Evolutionary conservation across 495 filamentous ascomycete genomes (phyloP).

Genomic region (Apiosordaria backusii): DNA sequence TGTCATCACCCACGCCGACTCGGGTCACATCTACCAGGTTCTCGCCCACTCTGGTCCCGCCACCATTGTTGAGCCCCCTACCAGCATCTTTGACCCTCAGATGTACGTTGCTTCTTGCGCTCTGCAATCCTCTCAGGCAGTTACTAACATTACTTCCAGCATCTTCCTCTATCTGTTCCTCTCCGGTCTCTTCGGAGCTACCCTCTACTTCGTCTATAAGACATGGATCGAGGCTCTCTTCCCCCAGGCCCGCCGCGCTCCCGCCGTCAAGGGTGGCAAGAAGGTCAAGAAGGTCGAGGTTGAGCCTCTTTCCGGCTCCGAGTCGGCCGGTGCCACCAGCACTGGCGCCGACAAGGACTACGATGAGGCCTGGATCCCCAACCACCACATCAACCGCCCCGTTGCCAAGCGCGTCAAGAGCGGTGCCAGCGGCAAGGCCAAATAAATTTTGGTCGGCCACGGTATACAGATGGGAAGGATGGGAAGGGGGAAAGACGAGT

Average conservation of each 20-base stretch:
- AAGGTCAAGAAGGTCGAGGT: constrained; percentile 56
- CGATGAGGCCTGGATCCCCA: constrained; percentile 96
- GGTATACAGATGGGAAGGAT: background rate
- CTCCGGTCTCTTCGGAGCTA: constrained; percentile 67
- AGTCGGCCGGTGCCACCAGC: constrained; percentile 67
- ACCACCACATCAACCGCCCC: constrained; percentile 83
- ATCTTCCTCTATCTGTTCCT: constrained; percentile 98
- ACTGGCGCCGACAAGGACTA: constrained; percentile 61
- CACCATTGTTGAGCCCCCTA: constrained; percentile 85
- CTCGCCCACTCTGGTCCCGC: constrained; percentile 84
- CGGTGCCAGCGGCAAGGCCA: constrained; percentile 56
- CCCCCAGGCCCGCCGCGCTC: constrained; percentile 73
- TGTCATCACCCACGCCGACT: constrained; percentile 62
- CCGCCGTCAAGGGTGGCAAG: constrained; percentile 54
- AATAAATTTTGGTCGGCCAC: constrained; percentile 27
- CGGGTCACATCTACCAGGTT: constrained; percentile 65
- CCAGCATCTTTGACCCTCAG: constrained; percentile 91
- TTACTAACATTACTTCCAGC: constrained; percentile 45
- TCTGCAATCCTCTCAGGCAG: constrained; percentile 4
- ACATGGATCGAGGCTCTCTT: constrained; percentile 97
- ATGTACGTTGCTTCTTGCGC: constrained; percentile 60
- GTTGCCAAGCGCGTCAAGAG: constrained; percentile 76
- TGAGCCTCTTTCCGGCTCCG: constrained; percentile 63
- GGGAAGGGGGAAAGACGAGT: background rate
- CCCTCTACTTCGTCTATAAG: constrained; percentile 93